These are phyloP conservation scores for Tricladium varicosporioides DNA, from an alignment of 2,329 filamentous ascomycete species.

Conservation along the genomic window DNA sequence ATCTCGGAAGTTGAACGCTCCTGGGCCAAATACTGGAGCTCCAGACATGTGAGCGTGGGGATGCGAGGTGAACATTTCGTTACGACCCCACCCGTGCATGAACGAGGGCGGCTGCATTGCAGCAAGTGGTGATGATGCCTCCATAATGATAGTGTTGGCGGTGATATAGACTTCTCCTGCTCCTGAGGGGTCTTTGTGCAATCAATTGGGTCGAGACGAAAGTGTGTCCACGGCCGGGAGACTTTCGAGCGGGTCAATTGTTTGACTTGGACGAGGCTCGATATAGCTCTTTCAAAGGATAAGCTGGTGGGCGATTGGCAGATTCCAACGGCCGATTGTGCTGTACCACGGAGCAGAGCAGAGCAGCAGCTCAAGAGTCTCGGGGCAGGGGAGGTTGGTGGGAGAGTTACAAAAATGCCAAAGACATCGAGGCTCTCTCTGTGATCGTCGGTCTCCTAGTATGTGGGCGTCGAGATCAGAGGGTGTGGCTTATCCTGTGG, in stretches of 20 bases:
- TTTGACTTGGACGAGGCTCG: conserved; percentile 14
- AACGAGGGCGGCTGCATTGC: conserved; percentile 79
- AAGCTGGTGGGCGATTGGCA: not conserved
- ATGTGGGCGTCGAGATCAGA: conserved; percentile 11
- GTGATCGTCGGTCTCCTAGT: conserved; percentile 12
- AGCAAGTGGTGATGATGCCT: conserved; percentile 89
- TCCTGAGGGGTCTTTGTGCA: conserved; percentile 10
- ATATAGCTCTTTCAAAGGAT: conserved; percentile 5
- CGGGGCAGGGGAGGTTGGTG: conserved; percentile 13
- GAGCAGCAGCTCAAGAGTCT: not conserved
- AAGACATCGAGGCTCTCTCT: conserved; percentile 25
- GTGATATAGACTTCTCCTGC: conserved; percentile 5
- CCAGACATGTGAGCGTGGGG: conserved; percentile 47
- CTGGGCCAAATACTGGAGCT: conserved; percentile 55
- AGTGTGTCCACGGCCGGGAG: conserved; percentile 21
- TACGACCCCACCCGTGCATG: conserved; percentile 58
- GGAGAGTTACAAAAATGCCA: conserved; percentile 20
- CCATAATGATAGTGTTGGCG: conserved; percentile 56
- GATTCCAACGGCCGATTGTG: conserved; percentile 6
- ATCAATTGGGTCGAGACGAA: conserved; percentile 16
- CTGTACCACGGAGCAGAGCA: not conserved
- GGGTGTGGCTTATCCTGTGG: conserved; percentile 8
- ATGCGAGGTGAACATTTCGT: conserved; percentile 52
- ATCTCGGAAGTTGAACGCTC: conserved; percentile 74
- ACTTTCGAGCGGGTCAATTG: conserved; percentile 12